Evolutionary conservation across 176 grass and related monocot species (phyloP), one percentile per base, ranked within the genome.

Genomic region (Raddia guianensis): DNA sequence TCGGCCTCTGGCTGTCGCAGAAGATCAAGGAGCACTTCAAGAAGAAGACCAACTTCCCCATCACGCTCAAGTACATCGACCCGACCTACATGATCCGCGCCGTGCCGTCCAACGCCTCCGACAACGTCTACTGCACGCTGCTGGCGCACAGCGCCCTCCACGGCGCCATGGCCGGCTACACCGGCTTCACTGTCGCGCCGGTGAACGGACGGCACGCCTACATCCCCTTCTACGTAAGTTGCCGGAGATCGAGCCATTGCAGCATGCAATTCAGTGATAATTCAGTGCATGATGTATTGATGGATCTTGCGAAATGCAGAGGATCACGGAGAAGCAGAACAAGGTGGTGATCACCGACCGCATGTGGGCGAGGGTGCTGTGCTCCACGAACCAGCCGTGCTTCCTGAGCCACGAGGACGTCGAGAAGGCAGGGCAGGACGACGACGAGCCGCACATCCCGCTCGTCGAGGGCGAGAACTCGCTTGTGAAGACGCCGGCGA

Each of bases 51-150:
- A 74, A 57, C 42, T 89, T 91, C 58, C 76, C 82, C 43, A 77
- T 91, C 74, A 97, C 88, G 12, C 84, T 93, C 12, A 97, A 93
- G 70, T 97, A 97, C 78, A 93, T 97, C 70, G 94, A 97, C 86
- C 94, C 94, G 66, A 94, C 91, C 3, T 97, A 93, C 86, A 97
- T 94, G 94, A 97, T 97, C 70, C 86, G 91, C 16, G 94, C 94
- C 44, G 86, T 97, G 74, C 94, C 94, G 10, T 79, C 89, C 15
- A 97, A 93, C 56, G 91, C 94, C 32, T 94, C 94, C 6, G 91
- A 94, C 80, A 97, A 94, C 49, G 84, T 97, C 75, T 94, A 94
- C 79, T 97, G 91, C 84, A 88, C 87, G 52, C 82, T 97, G 49
- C 85, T 97, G 56, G 86, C 94, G n/a, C 91, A 97, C 61, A 97